phyloP scores from a whole-genome alignment of 2,329 filamentous ascomycete species.

The Ustulina deusta region DNA sequence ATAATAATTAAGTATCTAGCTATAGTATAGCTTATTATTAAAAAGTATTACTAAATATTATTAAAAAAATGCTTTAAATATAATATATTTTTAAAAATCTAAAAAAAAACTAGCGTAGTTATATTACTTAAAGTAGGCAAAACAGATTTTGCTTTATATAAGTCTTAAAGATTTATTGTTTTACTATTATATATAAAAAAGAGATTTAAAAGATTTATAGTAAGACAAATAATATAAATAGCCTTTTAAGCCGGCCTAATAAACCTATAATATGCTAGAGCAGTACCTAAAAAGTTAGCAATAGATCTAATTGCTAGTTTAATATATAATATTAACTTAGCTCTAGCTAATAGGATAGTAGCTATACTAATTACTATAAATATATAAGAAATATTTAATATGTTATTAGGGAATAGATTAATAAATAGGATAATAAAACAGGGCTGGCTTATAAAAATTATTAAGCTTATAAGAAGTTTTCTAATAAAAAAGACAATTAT shows the following conservation, averaged over 20 bases:
- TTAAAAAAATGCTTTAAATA: constrained; percentile 21
- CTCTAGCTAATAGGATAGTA: constrained; percentile 16
- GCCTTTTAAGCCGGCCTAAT: neutral
- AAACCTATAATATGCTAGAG: constrained; percentile 21
- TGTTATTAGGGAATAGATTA: constrained; percentile 20
- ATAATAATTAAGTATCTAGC: constrained; percentile 19
- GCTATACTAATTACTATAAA: constrained; percentile 22
- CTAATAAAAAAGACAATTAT: constrained; percentile 21
- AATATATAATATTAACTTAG: constrained; percentile 27
- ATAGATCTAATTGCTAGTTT: constrained; percentile 23
- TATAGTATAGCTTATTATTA: constrained; percentile 1
- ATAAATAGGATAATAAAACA: constrained; percentile 23
- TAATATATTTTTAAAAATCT: constrained; percentile 16
- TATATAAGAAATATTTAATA: constrained; percentile 23
- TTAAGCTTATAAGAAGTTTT: constrained; percentile 27
- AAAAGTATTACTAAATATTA: constrained; percentile 10
- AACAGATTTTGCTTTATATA: constrained; percentile 22
- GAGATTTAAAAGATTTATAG: constrained; percentile 10
- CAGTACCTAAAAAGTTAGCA: constrained; percentile 11
- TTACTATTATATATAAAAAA: constrained; percentile 27
- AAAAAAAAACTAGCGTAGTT: constrained; percentile 14
- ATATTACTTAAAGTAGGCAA: constrained; percentile 16
- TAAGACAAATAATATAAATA: constrained; percentile 27
- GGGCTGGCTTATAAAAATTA: neutral
- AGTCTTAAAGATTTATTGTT: constrained; percentile 22